Base-by-base conservation (phyloP, 2,329 filamentous ascomycete species). In the Pseudogymnoascus sp. region DNA sequence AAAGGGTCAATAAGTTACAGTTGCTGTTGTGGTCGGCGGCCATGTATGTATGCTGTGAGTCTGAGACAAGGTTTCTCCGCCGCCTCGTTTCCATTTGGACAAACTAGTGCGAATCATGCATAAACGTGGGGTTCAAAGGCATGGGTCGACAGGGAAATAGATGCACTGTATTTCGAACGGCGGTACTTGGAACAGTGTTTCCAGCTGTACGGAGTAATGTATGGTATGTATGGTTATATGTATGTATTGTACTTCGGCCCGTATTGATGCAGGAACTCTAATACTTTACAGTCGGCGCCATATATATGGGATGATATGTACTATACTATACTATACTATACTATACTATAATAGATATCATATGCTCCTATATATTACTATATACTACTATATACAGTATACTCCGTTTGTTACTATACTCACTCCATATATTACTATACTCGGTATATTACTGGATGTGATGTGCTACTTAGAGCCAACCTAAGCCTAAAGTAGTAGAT, bases 71-170 rank as follows among this genome's bases (percentile, higher is more conserved):
- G 50, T 56, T 56, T 56, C 50, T 33, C 50, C 28, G 28, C 50
- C 26, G 43, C 46, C 26, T 53, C 26, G 50, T 56, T 56, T 56
- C 50, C 16, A 56, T 56, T 33, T 56, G 50, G 28, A 56, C 50
- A 33, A 56, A 56, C 50, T 56, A 56, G 16, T 56, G 31, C 28
- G 28, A 56, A 56, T 33, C 50, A 56, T 56, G 50, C 50, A 56
- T 56, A 56, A 56, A 56, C 50, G 50, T 56, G 50, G 50, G 50
- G 50, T 56, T 56, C 26, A 33, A 33, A 33, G 50, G 50, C 50
- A 56, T 56, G 50, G 28, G 28, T 56, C n/a, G 28, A n/a, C 46
- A 53, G 46, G 46, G 46, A 31, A 53, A 10, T n/a, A 26, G 24
- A 8, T 50, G 43, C 43, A 24, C 22, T 50, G 22, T 26, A 26